Evolutionary conservation across 176 grass and related monocot genomes (phyloP).

Genomic region (Aegilops speltoides): DNA sequence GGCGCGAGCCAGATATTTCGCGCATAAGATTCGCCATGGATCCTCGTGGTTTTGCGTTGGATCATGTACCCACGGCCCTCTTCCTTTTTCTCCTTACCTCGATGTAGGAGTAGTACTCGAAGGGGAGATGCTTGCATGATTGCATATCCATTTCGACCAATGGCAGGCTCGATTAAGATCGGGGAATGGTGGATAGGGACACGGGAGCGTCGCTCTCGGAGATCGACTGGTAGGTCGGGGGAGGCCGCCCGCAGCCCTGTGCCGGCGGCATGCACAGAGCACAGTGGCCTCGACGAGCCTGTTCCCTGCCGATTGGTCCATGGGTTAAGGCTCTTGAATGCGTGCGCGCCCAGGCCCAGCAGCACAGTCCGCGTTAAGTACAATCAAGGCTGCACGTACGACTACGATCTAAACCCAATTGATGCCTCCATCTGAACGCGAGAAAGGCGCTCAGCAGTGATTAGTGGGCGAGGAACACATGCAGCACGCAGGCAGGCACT

Average conservation of each 20-base stretch:
- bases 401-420: background rate
- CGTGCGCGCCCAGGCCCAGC: background rate
- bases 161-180: background rate
- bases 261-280: background rate
- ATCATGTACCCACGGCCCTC: too few relatives aligned
- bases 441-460: background rate
- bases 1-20: background rate
- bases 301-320: background rate
- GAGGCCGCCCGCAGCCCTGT: background rate
- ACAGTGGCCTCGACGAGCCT: background rate
- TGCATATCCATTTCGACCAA: background rate
- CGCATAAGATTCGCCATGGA: background rate
- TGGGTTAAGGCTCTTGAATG: background rate
- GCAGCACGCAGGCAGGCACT: too few relatives aligned
- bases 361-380: background rate
- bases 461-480: background rate
- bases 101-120: too few relatives aligned
- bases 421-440: background rate
- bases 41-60: background rate
- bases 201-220: background rate
- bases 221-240: background rate
- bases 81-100: too few relatives aligned
- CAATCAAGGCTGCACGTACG: constrained; percentile 4
- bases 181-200: background rate
- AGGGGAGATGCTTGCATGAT: too few relatives aligned